These are phyloP conservation scores for Gaertneriomyces semiglobifer DNA, from an alignment of 192 early-diverging fungal genomes.

Conservation along the genomic window DNA sequence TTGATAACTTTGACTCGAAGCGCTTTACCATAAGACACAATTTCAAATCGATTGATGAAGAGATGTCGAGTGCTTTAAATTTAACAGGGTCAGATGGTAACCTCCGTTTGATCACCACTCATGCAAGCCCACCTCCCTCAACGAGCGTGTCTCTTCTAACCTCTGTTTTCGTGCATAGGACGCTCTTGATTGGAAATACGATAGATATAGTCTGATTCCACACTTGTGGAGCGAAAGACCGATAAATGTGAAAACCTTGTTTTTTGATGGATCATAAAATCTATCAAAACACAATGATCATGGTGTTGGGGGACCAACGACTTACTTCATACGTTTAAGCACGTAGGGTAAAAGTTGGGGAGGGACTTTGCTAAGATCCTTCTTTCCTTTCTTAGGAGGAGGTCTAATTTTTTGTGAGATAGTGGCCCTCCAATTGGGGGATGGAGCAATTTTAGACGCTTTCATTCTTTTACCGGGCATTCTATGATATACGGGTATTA, in stretches of 20 bases:
- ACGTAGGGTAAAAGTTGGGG: not conserved
- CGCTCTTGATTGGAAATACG: not conserved
- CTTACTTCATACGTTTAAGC: not conserved
- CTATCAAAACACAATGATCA: too few species aligned
- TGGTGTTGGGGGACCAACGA: too few species aligned
- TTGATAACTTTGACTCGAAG: conserved; percentile 1
- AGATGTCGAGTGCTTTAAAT: not conserved
- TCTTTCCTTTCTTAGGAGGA: not conserved
- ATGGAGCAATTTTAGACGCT: not conserved
- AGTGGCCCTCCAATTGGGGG: not conserved
- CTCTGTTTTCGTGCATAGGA: not conserved
- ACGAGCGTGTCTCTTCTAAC: not conserved
- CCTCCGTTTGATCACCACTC: not conserved
- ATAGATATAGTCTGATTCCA: too few species aligned
- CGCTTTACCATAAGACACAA: not conserved
- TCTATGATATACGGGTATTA: not conserved
- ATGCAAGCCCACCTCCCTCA: not conserved
- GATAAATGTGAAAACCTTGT: too few species aligned
- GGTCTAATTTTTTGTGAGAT: not conserved
- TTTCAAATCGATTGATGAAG: not conserved
- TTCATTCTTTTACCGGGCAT: not conserved
- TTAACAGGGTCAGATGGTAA: conserved; percentile 5
- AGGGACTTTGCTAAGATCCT: not conserved
- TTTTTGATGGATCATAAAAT: too few species aligned
- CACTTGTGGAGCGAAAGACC: too few species aligned